A percentile compares a stretch with the other conserved stretches of the same genome.
Evolutionary conservation across 306 rosid species (phyloP).

Genomic region (Acacia confusa): DNA sequence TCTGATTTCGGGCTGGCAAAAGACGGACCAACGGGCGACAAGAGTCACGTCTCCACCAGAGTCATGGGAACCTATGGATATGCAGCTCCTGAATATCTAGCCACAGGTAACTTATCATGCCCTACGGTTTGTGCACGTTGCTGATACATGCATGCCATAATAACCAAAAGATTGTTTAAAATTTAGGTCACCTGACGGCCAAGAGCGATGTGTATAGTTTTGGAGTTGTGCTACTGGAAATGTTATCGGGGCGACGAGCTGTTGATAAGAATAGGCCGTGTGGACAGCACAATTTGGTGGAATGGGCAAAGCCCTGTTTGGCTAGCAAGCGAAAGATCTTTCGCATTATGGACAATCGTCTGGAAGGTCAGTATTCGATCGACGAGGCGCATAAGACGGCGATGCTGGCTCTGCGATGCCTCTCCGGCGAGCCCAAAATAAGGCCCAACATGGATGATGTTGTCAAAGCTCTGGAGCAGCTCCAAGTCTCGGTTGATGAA

Average conservation of each 20-base stretch:
- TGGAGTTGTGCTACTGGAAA: slow-evolving; percentile 66
- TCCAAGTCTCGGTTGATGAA: slow-evolving; percentile 38
- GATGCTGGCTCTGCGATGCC: slow-evolving; percentile 55
- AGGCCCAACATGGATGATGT: slow-evolving; percentile 67
- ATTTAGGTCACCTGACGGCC: slow-evolving; percentile 56
- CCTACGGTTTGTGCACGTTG: neutral
- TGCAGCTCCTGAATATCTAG: slow-evolving; percentile 71
- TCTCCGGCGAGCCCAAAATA: slow-evolving; percentile 48
- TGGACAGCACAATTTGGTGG: slow-evolving; percentile 53
- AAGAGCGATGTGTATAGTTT: slow-evolving; percentile 66
- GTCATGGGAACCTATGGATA: slow-evolving; percentile 64
- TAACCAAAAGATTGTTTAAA: neutral
- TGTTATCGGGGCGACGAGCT: slow-evolving; percentile 62
- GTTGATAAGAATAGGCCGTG: slow-evolving; percentile 60
- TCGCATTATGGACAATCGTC: slow-evolving; percentile 50
- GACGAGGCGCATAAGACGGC: slow-evolving; percentile 54
- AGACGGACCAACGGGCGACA: slow-evolving; percentile 64
- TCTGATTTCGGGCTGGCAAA: slow-evolving; percentile 72
- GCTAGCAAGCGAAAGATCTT: slow-evolving; percentile 41
- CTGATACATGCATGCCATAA: neutral
- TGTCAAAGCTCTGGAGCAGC: slow-evolving; percentile 52
- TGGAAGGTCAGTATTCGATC: slow-evolving; percentile 59
- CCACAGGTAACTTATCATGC: slow-evolving; percentile 47
- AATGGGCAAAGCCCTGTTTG: slow-evolving; percentile 62
- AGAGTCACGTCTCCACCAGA: slow-evolving; percentile 61